A percentile compares a stretch with the other conserved stretches of the same genome.
phyloP scores from a whole-genome alignment of 2,329 filamentous ascomycete species.

The Escovopsis sp. region DNA sequence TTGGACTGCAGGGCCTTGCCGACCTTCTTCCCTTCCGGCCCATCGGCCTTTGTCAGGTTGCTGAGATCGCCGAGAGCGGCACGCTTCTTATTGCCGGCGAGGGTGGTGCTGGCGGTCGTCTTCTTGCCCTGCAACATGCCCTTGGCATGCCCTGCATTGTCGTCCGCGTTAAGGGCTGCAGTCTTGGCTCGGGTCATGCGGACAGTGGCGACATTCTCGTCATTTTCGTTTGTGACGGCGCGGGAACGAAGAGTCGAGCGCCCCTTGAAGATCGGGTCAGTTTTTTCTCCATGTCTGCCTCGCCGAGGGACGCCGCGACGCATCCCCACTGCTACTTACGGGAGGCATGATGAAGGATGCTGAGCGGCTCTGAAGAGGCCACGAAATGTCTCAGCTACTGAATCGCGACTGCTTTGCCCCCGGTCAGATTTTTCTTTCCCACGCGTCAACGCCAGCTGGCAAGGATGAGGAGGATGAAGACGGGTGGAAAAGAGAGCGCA shows the following conservation, averaged over 20 bases:
- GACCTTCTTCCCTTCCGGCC: conserved; percentile 60
- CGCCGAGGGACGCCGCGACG: background rate
- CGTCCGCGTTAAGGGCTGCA: conserved; percentile 54
- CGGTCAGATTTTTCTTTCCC: too few species aligned
- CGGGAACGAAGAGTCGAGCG: conserved; percentile 45
- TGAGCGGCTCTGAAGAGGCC: background rate
- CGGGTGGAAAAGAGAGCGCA: too few species aligned
- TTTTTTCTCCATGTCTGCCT: background rate
- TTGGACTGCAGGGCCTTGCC: conserved; percentile 61
- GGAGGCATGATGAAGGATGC: conserved; percentile 20
- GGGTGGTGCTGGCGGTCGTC: conserved; percentile 33
- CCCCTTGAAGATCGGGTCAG: conserved; percentile 5
- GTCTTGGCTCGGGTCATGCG: conserved; percentile 89
- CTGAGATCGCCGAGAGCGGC: conserved; percentile 84
- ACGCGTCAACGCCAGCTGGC: too few species aligned
- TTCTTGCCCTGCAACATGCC: conserved; percentile 60
- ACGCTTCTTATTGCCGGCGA: conserved; percentile 50
- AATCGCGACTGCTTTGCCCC: too few species aligned
- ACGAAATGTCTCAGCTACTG: background rate
- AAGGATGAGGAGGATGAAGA: too few species aligned
- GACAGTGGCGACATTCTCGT: conserved; percentile 69
- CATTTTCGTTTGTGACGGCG: conserved; percentile 78
- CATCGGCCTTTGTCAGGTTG: conserved; percentile 74
- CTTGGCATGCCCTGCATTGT: conserved; percentile 38
- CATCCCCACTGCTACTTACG: conserved; percentile 12